Base-by-base conservation (phyloP, 2,329 filamentous ascomycete genomes). In the Pseudocercospora musae region DNA sequence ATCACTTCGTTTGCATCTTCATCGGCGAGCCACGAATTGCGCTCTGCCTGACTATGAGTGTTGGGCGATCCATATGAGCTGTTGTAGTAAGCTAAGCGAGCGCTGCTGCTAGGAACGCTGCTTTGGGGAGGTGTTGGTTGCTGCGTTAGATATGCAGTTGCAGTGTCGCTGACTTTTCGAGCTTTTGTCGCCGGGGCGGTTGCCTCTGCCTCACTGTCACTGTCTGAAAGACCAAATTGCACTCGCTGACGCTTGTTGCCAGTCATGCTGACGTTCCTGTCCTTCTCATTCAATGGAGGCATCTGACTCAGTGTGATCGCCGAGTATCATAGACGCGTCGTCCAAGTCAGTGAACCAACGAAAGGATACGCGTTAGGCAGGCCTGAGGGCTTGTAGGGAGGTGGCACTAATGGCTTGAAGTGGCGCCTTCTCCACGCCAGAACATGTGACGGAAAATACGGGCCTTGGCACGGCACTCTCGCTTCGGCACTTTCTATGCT, bases 1-100 rank as follows among this genome's bases (percentile, higher is more conserved):
- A 76, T 62, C 11, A 72, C 68, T 33, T 72, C 71, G 48, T 72
- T 69, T 60, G 71, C 60, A 49, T 71, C 66, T 31, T 71, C 69
- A n/a, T 72, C 59, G 2, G 60, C 61, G 1, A 73, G 65, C 71
- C 71, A 74, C 1, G 64, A 62, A 18, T 69, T 60, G 2, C 71
- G 66, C 55, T 73, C 71, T 2, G 57, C 57, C 31, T 68, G 52
- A 18, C 31, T 62, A 57, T 46, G 50, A 67, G 66, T 44, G 56
- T 44, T 54, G 27, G 59, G 62, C 11, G 18, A 31, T 20, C 44
- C 37, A 9, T 65, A 63, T 15, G 61, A 60, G 55, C 57, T 60
- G 42, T 31, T 29, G 18, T 60, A 53, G n/a, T 29, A 5, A 57
- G 37, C 49, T 25, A 48, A 60, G n/a, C 23, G 59, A 64, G 64